Conservation (phyloP, 2,329 filamentous ascomycete species). For the Lasiodiplodia hormozganensis region DNA sequence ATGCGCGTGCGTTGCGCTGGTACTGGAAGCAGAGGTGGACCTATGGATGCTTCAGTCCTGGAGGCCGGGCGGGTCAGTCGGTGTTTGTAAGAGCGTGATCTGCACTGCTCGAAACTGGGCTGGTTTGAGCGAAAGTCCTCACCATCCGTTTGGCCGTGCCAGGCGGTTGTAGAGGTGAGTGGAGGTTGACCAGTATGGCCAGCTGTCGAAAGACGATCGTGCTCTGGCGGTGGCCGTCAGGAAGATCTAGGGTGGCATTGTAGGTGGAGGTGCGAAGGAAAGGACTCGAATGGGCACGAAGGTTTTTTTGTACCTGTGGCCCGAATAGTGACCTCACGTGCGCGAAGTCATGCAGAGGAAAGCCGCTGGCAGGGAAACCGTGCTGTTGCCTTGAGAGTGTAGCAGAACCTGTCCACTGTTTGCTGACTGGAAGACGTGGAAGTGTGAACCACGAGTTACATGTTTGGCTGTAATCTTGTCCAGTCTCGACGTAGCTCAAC, state of each 20-base stretch:
- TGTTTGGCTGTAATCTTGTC: neutral
- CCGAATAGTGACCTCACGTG: neutral
- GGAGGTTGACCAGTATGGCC: too few species aligned
- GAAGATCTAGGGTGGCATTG: neutral
- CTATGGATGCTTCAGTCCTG: neutral
- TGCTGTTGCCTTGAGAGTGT: neutral
- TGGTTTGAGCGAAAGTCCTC: neutral
- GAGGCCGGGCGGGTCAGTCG: neutral
- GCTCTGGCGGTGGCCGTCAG: neutral
- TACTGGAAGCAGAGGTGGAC: neutral
- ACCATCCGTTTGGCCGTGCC: too few species aligned
- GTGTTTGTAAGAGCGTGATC: neutral
- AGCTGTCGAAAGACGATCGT: neutral
- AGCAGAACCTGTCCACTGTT: neutral
- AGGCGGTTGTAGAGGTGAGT: neutral
- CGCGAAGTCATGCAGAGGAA: neutral
- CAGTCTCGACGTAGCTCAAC: too few species aligned
- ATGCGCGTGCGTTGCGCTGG: neutral
- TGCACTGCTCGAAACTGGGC: neutral
- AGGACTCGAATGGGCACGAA: neutral
- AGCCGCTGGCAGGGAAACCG: neutral
- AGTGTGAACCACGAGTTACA: neutral
- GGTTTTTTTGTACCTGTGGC: neutral
- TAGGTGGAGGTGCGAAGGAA: neutral
- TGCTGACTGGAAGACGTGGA: neutral